phyloP scores from a whole-genome alignment of 129 eudicot genomes.

The Pittosporum tobira region DNA sequence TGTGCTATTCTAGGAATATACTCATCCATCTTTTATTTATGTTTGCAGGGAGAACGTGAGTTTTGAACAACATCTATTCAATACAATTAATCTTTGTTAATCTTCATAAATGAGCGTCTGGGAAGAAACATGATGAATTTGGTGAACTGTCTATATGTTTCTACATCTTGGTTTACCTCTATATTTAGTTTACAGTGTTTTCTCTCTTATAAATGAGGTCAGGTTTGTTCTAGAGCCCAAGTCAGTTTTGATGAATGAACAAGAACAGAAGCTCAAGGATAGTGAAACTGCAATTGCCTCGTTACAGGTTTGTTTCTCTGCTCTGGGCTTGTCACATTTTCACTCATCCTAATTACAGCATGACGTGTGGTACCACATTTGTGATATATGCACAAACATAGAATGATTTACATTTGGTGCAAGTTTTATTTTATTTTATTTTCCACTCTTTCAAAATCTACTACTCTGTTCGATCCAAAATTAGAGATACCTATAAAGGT shows the following conservation, averaged over 20 bases:
- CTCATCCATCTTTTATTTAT: constrained; percentile 2
- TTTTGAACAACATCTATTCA: constrained; percentile 19
- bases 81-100: constrained; percentile 3
- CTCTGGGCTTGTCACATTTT: not conserved
- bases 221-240: constrained; percentile 94
- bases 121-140: not conserved
- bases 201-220: constrained; percentile 13
- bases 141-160: not conserved
- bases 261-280: constrained; percentile 71
- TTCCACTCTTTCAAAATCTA: not conserved
- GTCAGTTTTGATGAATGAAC: constrained; percentile 70
- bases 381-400: not conserved
- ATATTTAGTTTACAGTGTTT: not conserved
- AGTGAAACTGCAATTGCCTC: constrained; percentile 83
- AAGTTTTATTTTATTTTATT: too few relatives aligned
- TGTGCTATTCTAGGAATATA: not conserved
- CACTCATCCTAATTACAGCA: not conserved
- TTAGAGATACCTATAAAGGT: too few relatives aligned
- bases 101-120: not conserved
- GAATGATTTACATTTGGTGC: not conserved
- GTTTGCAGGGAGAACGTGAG: constrained; percentile 93
- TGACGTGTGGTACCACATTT: not conserved
- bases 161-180: not conserved
- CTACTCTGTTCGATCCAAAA: too few relatives aligned
- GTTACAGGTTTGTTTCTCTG: constrained; percentile 53